Conservation (phyloP, 1,139 yeast species). For the Pichia sp. region DNA sequence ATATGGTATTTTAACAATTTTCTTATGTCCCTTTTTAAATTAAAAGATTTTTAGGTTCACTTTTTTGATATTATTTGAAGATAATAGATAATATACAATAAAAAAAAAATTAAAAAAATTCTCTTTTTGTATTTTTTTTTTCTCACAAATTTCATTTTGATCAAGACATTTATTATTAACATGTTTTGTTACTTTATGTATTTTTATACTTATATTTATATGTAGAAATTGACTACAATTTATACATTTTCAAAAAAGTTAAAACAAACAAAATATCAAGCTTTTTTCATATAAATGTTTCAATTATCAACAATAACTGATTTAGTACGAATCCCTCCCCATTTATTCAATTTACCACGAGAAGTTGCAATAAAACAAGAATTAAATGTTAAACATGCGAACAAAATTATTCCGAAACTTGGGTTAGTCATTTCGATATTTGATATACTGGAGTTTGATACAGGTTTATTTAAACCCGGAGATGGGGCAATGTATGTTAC, state of each 20-base stretch:
- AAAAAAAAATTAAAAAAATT: no score
- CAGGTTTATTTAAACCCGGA: conserved; percentile 90
- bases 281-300: conserved; percentile 49
- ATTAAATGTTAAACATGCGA: conserved; percentile 76
- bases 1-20: neutral
- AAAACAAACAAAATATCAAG: neutral
- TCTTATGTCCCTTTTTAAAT: neutral
- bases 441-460: conserved; percentile 75
- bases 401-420: conserved; percentile 71
- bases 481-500: conserved; percentile 87
- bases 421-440: conserved; percentile 83
- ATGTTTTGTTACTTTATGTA: no score
- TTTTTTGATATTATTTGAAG: no score
- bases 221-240: no score
- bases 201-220: no score
- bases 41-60: no score
- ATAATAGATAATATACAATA: no score
- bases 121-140: no score
- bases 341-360: conserved; percentile 66
- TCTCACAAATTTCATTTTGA: no score
- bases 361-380: conserved; percentile 71
- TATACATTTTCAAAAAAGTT: neutral
- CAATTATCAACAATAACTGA: conserved; percentile 75
- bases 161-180: no score
- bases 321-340: conserved; percentile 83